Base-by-base conservation (phyloP, 345 rosid genomes). In the Eutrema heterophyllum region DNA sequence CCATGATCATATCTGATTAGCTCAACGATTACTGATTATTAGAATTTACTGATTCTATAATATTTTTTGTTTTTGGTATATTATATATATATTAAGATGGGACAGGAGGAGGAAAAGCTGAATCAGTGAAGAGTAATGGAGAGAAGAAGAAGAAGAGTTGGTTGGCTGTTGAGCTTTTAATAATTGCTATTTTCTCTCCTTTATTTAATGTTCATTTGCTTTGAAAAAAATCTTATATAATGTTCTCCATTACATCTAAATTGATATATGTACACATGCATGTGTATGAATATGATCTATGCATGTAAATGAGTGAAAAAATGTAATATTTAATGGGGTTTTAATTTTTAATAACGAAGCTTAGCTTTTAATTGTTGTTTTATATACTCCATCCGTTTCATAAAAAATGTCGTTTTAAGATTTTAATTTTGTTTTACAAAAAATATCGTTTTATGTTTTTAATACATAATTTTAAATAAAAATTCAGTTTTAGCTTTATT, bases 81-180 rank as follows among this genome's bases (percentile, higher is more conserved):
- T 21, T 21, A 1, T 57, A 4, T 57, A 4, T 8, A 26, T 13
- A 24, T 33, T 16, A 65, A 77, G 56, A 72, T 50, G 77, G 68
- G 72, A 26, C 71, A 35, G 64, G 59, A 45, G 78, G 70, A 60
- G 78, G 51, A 27, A 73, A 77, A 32, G 46, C 71, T 33, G 83
- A 85, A 14, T 12, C 65, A 21, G 78, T 21, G 39, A 85, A 83
- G 76, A 84, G 79, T 64, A 75, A 66, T 56, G 84, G 81, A 55
- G 83, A 74, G 53, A 82, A 18, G 15, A 67, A 61, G 43, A 52
- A 67, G 43, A 65, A 70, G 46, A 57, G 68, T 65, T 62, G 80
- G 83, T 14, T 80, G 43, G 84, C 16, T 51, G 48, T 76, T 36
- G 81, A 85, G 82, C 82, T 82, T 66, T 77, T 71, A 77, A 32